Conservation (phyloP, 805 yeast species). For the Saturnispora quitensis region DNA sequence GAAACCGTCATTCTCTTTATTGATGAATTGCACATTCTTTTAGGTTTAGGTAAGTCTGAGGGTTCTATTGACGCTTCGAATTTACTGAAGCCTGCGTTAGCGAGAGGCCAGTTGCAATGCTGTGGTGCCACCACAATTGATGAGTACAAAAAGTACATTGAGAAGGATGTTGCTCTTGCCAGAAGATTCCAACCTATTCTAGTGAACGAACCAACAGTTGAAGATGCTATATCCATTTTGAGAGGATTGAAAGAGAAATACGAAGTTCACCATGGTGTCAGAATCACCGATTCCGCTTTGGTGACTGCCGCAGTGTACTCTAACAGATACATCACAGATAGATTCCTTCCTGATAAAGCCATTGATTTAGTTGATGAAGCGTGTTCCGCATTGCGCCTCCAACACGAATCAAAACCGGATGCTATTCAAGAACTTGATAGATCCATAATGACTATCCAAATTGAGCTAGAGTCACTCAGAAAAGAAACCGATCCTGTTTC, state of each 20-base stretch:
- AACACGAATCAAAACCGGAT: conserved; percentile 96
- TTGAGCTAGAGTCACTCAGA: conserved; percentile 86
- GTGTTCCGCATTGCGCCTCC: conserved; percentile 86
- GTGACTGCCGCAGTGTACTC: conserved; percentile 90
- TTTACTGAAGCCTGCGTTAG: conserved; percentile 84
- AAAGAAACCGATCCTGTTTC: conserved; percentile 88
- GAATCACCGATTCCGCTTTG: conserved; percentile 84
- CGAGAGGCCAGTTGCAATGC: conserved; percentile 86
- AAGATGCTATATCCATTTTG: conserved; percentile 83
- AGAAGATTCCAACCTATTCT: conserved; percentile 86
- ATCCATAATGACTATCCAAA: conserved; percentile 84
- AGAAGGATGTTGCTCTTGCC: conserved; percentile 92
- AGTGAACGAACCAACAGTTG: conserved; percentile 81
- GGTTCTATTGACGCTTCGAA: conserved; percentile 96
- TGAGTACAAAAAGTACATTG: conserved; percentile 86
- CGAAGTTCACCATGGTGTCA: conserved; percentile 96
- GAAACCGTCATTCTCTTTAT: conserved; percentile 71
- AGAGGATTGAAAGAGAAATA: conserved; percentile 91
- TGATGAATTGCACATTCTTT: conserved; percentile 82
- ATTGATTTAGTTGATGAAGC: conserved; percentile 96
- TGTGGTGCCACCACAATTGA: conserved; percentile 96
- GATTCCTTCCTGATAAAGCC: conserved; percentile 93
- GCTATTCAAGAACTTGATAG: conserved; percentile 85
- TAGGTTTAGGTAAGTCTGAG: conserved; percentile 89
- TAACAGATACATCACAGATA: conserved; percentile 82